Evolutionary conservation across 1,139 yeast species (phyloP), one percentile per base, ranked within the genome.

Genomic region (Starmera stellimalicola): DNA sequence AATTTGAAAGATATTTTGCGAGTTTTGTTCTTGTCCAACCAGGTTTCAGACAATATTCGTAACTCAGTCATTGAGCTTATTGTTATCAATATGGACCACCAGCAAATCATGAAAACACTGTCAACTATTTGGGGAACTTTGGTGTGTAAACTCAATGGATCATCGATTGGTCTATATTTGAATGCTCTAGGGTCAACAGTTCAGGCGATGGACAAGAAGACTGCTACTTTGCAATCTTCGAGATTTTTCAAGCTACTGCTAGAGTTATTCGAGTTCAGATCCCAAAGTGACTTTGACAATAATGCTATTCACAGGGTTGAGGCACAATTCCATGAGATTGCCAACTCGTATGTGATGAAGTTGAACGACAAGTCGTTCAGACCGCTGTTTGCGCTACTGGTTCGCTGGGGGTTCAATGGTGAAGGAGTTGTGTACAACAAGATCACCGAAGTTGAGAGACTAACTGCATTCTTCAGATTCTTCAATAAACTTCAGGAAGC

Each of bases 401-500:
- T 81, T n/a, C 75, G 91, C 55, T 91, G 98, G 98, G 94, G 96
- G 3, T 71, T 83, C 45, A 78, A 74, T 41, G 94, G 87, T 35
- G 91, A 81, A 54, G 85, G 83, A 31, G 70, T 73, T 7, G 59
- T 58, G 11, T 60, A 63, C 41, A 48, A 54, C 3, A 52, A 59
- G 12, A 65, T 69, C 35, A 55, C 65, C 16, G 77, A 73, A 48
- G 48, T 55, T 8, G 71, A 77, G 28, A 67, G 88, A 50, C 62
- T 73, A 37, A 62, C 72, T 32, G 78, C 94, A 6, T 85, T 88
- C 61, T 85, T 82, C 71, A 81, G 80, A 56, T 87, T 91, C 57
- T 80, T 82, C 65, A 81, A 77, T 60, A 83, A 77, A 52, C 62
- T 91, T 47, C 91, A 88, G 55, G 91, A 83, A 46, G 77, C 72